Base-by-base conservation (phyloP, 768 basidiomycete genomes). In the Pleurotus eryngii region DNA sequence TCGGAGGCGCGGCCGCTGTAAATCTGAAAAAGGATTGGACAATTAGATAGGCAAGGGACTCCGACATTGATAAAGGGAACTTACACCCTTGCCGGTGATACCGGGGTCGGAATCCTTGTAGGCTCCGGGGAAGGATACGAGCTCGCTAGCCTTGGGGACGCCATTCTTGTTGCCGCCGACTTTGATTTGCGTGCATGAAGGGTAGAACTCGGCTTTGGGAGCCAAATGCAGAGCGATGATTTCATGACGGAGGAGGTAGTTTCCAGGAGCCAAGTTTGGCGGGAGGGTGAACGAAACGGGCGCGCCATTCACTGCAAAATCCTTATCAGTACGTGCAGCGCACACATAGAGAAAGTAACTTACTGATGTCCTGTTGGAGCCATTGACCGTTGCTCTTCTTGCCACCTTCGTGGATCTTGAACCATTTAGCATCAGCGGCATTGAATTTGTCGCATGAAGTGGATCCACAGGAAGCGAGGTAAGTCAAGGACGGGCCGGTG, bases 121-220 rank as follows among this genome's bases (percentile, higher is more conserved):
- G 11, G 76, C 82, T 24, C 83, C 83, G 3, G 83, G 82, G 62
- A 84, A 75, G 20, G 61, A 64, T 30, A 80, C 81, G 43, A 72
- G 75, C 58, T 75, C 70, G 51, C 62, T 64, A 20, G 67, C 35
- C 0, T 64, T 59, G 4, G 79, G 75, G 6, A 60, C 61, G 5
- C 72, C 75, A 20, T 71, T 69, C 45, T 72, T 70, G 46, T 67
- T 72, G 7, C 81, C 81, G 4, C 66, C 57, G 47, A 83, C 59
- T 58, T 70, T 68, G 55, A 78, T 65, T 70, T 76, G 67, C 5
- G 73, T 74, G 65, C 83, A 85, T 12, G 80, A 76, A 1, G 81
- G 81, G 60, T 85, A 85, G 67, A 84, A 85, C 67, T 85, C 84
- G 3, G 80, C 83, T 22, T 81, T 81, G 1, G 61, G 61, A 46